These are phyloP conservation scores for Lanmaoa rubissima DNA, from an alignment of 768 basidiomycete species.

Conservation along the genomic window DNA sequence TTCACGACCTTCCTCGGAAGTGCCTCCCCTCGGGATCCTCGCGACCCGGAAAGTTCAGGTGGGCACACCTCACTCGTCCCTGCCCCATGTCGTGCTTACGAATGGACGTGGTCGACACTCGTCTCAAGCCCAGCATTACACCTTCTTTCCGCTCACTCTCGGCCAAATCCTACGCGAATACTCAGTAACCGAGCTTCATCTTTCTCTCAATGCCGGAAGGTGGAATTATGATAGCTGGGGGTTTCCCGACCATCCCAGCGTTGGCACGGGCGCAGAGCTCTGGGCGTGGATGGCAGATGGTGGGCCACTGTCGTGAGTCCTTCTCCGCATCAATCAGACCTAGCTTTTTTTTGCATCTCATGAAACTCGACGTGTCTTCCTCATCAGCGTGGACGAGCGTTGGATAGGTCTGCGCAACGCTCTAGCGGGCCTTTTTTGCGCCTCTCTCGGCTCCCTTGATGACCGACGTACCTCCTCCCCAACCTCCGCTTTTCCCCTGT, in stretches of 20 bases:
- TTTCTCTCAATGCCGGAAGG: constrained; percentile 87
- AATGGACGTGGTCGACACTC: background rate
- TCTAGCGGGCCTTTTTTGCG: constrained; percentile 91
- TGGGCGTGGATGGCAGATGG: constrained; percentile 90
- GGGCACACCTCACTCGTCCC: constrained; percentile 34
- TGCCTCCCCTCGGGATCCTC: constrained; percentile 56
- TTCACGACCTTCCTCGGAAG: constrained; percentile 66
- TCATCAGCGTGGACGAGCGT: constrained; percentile 61
- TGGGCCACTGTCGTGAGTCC: constrained; percentile 45
- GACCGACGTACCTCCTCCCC: constrained; percentile 75
- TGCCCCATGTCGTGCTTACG: background rate
- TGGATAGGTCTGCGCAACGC: constrained; percentile 89
- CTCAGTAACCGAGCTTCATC: constrained; percentile 82
- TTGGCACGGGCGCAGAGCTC: constrained; percentile 84
- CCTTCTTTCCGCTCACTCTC: constrained; percentile 80
- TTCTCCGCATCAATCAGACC: background rate
- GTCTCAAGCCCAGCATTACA: constrained; percentile 88
- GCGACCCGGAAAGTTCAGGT: constrained; percentile 44
- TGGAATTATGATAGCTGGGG: constrained; percentile 91
- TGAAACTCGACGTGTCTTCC: background rate
- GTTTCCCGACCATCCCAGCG: constrained; percentile 69
- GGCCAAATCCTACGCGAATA: constrained; percentile 86
- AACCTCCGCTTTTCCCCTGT: constrained; percentile 59
- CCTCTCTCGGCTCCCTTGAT: constrained; percentile 79
- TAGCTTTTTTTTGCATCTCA: background rate